phyloP scores from a whole-genome alignment of 345 rosid genomes.

The Anacardium occidentale region DNA sequence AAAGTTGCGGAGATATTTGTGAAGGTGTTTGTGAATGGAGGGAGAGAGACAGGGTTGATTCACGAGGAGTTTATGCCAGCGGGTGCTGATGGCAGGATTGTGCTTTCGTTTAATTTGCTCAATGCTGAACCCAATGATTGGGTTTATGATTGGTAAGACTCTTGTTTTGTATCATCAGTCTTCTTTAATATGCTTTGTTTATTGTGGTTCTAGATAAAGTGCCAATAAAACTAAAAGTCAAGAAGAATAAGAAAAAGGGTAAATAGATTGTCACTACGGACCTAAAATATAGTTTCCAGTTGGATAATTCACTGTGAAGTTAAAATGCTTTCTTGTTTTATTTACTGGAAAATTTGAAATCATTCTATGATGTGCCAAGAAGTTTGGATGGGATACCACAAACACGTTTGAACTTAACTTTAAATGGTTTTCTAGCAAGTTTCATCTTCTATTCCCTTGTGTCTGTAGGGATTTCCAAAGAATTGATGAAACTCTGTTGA shows the following conservation, averaged over 20 bases:
- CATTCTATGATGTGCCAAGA: neutral
- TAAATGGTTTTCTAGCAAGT: neutral
- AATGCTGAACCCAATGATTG: constrained; percentile 82
- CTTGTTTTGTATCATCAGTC: neutral
- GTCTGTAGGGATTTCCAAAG: constrained; percentile 71
- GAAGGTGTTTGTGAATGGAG: constrained; percentile 77
- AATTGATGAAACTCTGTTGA: constrained; percentile 60
- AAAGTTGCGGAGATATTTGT: constrained; percentile 68
- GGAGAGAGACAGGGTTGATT: constrained; percentile 66
- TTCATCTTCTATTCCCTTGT: constrained; percentile 19
- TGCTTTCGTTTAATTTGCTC: constrained; percentile 83
- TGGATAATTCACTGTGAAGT: neutral
- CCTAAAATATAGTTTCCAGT: too few species aligned
- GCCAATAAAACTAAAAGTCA: neutral
- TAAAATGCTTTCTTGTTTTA: neutral
- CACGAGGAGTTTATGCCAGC: constrained; percentile 92
- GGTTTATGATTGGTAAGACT: constrained; percentile 57
- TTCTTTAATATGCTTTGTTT: neutral
- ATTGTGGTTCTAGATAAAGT: neutral
- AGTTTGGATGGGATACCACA: neutral
- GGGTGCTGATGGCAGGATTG: constrained; percentile 85
- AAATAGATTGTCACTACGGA: neutral
- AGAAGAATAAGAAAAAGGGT: neutral
- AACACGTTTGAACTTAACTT: neutral
- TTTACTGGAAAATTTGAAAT: neutral